Percentiles rank a stretch among this genome's conserved stretches.
phyloP scores from a whole-genome alignment of 2,329 filamentous ascomycete genomes.

The Claviceps sp. region DNA sequence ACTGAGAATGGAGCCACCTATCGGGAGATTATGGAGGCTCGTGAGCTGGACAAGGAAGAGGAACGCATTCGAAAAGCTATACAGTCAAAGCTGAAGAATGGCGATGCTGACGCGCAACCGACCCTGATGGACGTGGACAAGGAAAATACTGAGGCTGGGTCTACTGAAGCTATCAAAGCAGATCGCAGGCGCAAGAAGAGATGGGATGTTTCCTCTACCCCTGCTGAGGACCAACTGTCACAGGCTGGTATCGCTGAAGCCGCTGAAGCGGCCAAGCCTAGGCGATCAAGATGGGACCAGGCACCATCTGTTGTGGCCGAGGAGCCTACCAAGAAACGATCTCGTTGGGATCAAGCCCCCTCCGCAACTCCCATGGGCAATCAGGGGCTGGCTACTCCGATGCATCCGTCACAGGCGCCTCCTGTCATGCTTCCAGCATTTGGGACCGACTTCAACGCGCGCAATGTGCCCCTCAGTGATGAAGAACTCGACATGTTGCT shows the following conservation, averaged over 20 bases:
- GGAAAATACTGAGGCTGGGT: conserved; percentile 58
- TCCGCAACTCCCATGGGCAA: conserved; percentile 63
- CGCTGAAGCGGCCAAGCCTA: conserved; percentile 45
- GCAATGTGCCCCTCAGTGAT: conserved; percentile 75
- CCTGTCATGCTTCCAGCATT: conserved; percentile 45
- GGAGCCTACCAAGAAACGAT: conserved; percentile 59
- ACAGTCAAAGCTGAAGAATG: conserved; percentile 55
- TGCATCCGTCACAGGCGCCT: conserved; percentile 53
- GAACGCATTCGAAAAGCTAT: conserved; percentile 72
- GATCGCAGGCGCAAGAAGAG: conserved; percentile 82
- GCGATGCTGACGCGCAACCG: conserved; percentile 52
- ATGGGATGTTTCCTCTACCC: conserved; percentile 69
- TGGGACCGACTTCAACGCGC: conserved; percentile 60
- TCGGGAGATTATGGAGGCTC: conserved; percentile 77
- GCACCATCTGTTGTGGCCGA: conserved; percentile 47
- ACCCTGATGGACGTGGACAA: conserved; percentile 64
- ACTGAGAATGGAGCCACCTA: conserved; percentile 68
- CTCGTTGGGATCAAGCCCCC: conserved; percentile 85
- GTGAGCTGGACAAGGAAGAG: conserved; percentile 88
- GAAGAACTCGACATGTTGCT: conserved; percentile 90
- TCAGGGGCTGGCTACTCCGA: conserved; percentile 63
- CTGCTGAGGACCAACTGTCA: conserved; percentile 36
- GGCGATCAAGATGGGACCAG: conserved; percentile 81
- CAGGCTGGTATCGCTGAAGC: conserved; percentile 37
- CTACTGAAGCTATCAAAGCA: conserved; percentile 47